These are phyloP conservation scores for Hirsutella rhossiliensis DNA, from an alignment of 2,329 filamentous ascomycete species.

Conservation along the genomic window DNA sequence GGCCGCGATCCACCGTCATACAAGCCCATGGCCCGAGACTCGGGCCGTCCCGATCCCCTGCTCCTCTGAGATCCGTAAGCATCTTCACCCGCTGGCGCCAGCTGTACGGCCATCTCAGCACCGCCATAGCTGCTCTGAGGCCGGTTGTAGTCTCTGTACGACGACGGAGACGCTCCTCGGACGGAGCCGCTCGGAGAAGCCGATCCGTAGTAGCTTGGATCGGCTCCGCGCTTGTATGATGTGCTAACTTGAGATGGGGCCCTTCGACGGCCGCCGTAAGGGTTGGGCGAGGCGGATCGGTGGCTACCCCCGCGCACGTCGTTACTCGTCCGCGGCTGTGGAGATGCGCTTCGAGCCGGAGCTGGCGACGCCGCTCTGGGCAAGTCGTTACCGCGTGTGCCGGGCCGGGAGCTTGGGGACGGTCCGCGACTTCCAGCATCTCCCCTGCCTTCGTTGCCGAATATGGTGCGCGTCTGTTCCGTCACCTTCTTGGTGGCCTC, in stretches of 20 bases:
- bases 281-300: slow-evolving; percentile 50
- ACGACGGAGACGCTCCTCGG: slow-evolving; percentile 34
- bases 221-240: slow-evolving; percentile 32
- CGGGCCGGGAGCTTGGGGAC: slow-evolving; percentile 38
- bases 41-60: slow-evolving; percentile 34
- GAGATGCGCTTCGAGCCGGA: slow-evolving; percentile 50
- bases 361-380: slow-evolving; percentile 55
- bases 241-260: slow-evolving; percentile 25
- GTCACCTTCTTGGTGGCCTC: slow-evolving; percentile 85
- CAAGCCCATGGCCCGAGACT: slow-evolving; percentile 39
- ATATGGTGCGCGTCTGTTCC: slow-evolving; percentile 71
- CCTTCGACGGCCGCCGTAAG: slow-evolving; percentile 35
- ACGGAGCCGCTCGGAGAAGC: slow-evolving; percentile 36
- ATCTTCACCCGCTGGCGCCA: slow-evolving; percentile 45
- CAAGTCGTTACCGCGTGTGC: slow-evolving; percentile 46
- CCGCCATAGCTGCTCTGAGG: slow-evolving; percentile 37
- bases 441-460: slow-evolving; percentile 32
- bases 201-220: slow-evolving; percentile 38
- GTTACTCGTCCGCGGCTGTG: slow-evolving; percentile 42
- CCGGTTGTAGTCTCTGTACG: slow-evolving; percentile 34
- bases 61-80: slow-evolving; percentile 46
- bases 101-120: slow-evolving; percentile 55
- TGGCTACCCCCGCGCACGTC: slow-evolving; percentile 29
- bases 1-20: slow-evolving; percentile 42
- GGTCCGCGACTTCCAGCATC: slow-evolving; percentile 14